Percentiles rank a stretch among this genome's conserved stretches.
phyloP scores from a whole-genome alignment of 2,329 filamentous ascomycete species.

The Furcasterigmium furcatum region DNA sequence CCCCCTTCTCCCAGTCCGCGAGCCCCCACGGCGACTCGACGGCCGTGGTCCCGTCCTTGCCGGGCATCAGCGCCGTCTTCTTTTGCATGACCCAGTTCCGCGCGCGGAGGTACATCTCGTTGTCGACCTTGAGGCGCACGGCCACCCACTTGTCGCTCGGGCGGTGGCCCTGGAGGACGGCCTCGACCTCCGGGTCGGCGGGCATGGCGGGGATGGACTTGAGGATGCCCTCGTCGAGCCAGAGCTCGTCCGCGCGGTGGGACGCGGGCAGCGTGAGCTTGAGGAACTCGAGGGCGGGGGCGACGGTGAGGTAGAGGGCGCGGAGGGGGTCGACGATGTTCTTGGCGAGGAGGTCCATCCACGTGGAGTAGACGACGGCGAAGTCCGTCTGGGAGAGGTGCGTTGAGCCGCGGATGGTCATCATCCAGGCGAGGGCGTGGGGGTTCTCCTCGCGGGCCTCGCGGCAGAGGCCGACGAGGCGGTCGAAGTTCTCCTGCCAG shows the following conservation, averaged over 20 bases:
- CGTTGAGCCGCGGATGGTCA: constrained; percentile 55
- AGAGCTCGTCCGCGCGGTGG: constrained; percentile 41
- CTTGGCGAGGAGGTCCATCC: constrained; percentile 58
- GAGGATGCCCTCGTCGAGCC: constrained; percentile 51
- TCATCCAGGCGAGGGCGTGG: constrained; percentile 41
- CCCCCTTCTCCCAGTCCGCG: constrained; percentile 20
- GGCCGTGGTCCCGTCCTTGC: constrained; percentile 30
- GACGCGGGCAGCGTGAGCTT: constrained; percentile 45
- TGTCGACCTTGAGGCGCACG: constrained; percentile 51
- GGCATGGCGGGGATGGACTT: constrained; percentile 19
- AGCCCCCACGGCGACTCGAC: constrained; percentile 23
- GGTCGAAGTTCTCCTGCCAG: constrained; percentile 61
- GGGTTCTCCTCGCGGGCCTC: constrained; percentile 46
- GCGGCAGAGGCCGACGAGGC: constrained; percentile 51
- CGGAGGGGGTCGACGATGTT: constrained; percentile 60
- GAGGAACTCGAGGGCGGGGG: constrained; percentile 60
- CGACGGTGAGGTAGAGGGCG: constrained; percentile 61
- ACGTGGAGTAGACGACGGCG: constrained; percentile 57
- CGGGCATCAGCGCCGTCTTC: constrained; percentile 13
- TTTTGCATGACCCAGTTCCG: constrained; percentile 38
- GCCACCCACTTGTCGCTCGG: constrained; percentile 59
- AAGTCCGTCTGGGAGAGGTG: constrained; percentile 67
- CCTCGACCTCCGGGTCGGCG: constrained; percentile 29
- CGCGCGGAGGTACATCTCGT: constrained; percentile 52
- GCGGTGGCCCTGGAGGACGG: constrained; percentile 45